Percentiles rank a stretch among this genome's conserved stretches.
Conservation (phyloP, 805 yeast genomes). For the Grigorovia humatica region DNA sequence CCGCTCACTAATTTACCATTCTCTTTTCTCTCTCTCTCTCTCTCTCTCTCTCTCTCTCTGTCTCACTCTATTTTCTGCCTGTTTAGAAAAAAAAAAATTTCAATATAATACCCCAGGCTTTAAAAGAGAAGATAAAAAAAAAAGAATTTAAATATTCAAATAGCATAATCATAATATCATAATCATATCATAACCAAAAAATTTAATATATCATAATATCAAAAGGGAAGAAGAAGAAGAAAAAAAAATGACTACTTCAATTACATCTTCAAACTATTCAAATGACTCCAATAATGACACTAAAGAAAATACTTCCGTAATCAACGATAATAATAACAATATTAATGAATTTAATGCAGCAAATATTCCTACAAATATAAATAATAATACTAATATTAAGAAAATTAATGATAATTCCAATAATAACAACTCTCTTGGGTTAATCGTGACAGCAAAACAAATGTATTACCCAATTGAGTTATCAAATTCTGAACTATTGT, state of each 20-base stretch:
- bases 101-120: no score
- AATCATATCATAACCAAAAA: not conserved
- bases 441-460: constrained; percentile 34
- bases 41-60: no score
- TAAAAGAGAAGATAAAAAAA: no score
- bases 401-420: not conserved
- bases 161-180: not conserved
- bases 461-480: constrained; percentile 41
- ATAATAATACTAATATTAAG: not conserved
- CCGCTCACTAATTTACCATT: no score
- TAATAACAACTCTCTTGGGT: constrained; percentile 18
- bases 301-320: not conserved
- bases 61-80: no score
- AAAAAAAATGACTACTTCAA: constrained; percentile 2
- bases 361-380: not conserved
- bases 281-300: not conserved
- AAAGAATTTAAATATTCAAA: not conserved
- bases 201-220: no score
- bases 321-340: not conserved
- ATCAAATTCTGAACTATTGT: constrained; percentile 38
- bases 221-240: no score
- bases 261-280: constrained; percentile 2
- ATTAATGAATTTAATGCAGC: not conserved
- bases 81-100: no score
- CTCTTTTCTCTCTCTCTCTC: no score